These are phyloP conservation scores for Thelonectria rubi DNA, from an alignment of 2,329 filamentous ascomycete species.

Conservation along the genomic window DNA sequence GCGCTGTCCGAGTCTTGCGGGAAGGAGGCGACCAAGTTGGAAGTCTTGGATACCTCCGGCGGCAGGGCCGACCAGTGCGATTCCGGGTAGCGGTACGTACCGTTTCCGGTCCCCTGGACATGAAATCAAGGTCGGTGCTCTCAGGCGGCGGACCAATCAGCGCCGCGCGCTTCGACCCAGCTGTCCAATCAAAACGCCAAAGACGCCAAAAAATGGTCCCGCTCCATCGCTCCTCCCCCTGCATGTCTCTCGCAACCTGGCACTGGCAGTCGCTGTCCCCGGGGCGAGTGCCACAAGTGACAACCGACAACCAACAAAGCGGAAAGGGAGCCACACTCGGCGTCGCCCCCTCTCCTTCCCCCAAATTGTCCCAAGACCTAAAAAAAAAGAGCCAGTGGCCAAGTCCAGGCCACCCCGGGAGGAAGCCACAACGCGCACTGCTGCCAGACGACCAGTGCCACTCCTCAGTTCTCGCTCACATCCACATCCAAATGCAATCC, in stretches of 20 bases:
- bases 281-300: not conserved
- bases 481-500: slow-evolving; percentile 1
- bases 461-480: not conserved
- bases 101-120: not conserved
- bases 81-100: not conserved
- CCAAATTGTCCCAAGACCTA: slow-evolving; percentile 2
- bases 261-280: slow-evolving; percentile 1
- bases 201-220: not conserved
- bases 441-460: not conserved
- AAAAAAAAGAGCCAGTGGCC: slow-evolving; percentile 5
- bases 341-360: not conserved
- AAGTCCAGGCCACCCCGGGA: slow-evolving; percentile 6
- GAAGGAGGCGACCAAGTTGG: too few species aligned
- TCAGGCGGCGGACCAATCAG: too few species aligned
- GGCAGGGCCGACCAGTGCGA: slow-evolving; percentile 9
- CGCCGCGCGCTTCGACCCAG: not conserved
- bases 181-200: slow-evolving; percentile 1
- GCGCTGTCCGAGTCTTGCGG: too few species aligned
- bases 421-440: slow-evolving; percentile 12
- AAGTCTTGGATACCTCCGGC: not conserved
- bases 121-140: not conserved
- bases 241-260: not conserved
- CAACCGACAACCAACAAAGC: slow-evolving; percentile 10
- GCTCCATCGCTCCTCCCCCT: not conserved
- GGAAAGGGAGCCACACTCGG: slow-evolving; percentile 3